Evolutionary conservation across 805 yeast species (phyloP).

Genomic region (Yarrowia divulgata): DNA sequence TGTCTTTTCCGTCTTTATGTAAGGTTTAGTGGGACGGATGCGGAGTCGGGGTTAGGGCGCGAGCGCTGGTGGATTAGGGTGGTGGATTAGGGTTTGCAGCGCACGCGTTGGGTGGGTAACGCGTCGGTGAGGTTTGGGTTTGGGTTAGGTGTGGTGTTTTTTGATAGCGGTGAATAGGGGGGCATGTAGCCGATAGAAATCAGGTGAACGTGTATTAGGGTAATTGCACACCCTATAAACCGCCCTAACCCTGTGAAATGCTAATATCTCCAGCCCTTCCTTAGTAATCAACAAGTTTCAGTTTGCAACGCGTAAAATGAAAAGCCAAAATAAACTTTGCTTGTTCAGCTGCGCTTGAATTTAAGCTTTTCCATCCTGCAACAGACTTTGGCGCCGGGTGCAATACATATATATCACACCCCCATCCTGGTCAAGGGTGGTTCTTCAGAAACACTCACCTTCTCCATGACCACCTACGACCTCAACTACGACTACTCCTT

Average conservation of each 20-base stretch:
- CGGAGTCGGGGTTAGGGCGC: conserved; percentile 16
- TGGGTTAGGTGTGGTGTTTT: neutral
- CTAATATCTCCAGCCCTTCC: too few species aligned
- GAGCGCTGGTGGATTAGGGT: neutral
- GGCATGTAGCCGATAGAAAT: neutral
- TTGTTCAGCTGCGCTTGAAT: too few species aligned
- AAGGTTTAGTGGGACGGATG: conserved; percentile 34
- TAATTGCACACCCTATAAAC: too few species aligned
- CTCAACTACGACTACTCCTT: conserved; percentile 35
- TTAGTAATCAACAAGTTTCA: too few species aligned
- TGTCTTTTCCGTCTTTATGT: conserved; percentile 18
- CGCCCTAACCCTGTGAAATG: too few species aligned
- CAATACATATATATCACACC: conserved; percentile 1
- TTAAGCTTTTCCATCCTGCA: neutral
- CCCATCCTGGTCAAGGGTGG: conserved; percentile 1
- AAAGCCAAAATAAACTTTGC: too few species aligned
- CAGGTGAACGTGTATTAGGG: neutral
- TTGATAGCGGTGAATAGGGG: neutral
- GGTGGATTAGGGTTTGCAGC: neutral
- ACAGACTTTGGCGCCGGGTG: neutral
- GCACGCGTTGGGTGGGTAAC: conserved; percentile 31
- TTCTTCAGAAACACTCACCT: neutral
- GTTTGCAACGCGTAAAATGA: conserved; percentile 13
- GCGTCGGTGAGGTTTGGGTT: conserved; percentile 17
- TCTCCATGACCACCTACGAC: conserved; percentile 30